Evolutionary conservation across 2,329 filamentous ascomycete genomes (phyloP), one percentile per base, ranked within the genome.

Genomic region (Saccharata proteae): DNA sequence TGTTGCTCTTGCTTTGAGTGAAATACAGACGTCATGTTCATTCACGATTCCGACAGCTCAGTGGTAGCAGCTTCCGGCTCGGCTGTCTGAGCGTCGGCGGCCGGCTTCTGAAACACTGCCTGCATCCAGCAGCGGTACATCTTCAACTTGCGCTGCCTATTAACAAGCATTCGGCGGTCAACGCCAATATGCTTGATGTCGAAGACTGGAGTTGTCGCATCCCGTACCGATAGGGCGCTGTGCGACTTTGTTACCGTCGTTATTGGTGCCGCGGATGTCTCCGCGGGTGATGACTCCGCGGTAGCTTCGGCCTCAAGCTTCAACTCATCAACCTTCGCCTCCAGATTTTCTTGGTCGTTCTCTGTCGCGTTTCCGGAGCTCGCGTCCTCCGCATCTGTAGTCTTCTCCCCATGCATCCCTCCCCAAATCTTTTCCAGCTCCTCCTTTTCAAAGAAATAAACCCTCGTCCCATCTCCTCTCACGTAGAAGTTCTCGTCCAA

Each of bases 51-150:
- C n/a, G n/a, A n/a, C n/a, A n/a, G n/a, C n/a, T n/a, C n/a, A n/a
- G n/a, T n/a, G n/a, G n/a, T n/a, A n/a, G n/a, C n/a, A n/a, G n/a
- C n/a, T n/a, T n/a, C n/a, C n/a, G n/a, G n/a, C n/a, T n/a, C n/a
- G n/a, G n/a, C n/a, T n/a, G n/a, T n/a, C n/a, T n/a, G n/a, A n/a
- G n/a, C n/a, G n/a, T n/a, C 19, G 10, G 28, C 33, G 11, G 51
- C 50, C 7, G 59, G 52, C 60, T 86, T 88, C 47, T 67, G 73
- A 54, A 90, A 92, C 4, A 75, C 73, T 17, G 80, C 83, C 57
- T 92, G 83, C 53, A 92, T 73, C 85, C 90, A 98, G 63, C 88
- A 96, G 38, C 90, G 75, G 58, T 96, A 96, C 90, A 98, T 98
- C 61, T 96, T 98, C 29, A 93, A 65, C 58, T 85, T 80, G 48